Conservation (phyloP, 345 rosid genomes). For the Camelina hispida region DNA sequence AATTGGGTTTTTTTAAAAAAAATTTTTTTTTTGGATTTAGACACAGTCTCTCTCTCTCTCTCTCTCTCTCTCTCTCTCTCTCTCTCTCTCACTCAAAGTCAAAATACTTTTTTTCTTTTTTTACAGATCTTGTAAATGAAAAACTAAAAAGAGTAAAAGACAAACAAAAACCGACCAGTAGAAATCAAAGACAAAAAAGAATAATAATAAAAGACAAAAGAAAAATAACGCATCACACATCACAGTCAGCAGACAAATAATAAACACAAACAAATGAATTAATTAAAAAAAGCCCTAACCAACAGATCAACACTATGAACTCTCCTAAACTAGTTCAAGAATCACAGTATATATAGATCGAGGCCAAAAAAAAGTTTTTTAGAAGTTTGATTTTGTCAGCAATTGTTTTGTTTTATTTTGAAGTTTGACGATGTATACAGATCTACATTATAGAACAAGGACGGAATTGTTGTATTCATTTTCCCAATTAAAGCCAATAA, state of each 20-base stretch:
- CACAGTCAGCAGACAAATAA: no score
- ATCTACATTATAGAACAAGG: neutral
- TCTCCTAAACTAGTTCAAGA: slow-evolving; percentile 14
- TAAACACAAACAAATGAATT: neutral
- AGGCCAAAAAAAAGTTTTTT: neutral
- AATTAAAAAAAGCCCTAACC: neutral
- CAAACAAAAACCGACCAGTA: no score
- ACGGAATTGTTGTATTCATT: neutral
- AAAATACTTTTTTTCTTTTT: neutral
- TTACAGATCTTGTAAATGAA: no score
- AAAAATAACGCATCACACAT: no score
- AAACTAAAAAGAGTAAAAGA: no score
- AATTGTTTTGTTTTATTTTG: neutral
- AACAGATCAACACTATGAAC: slow-evolving; percentile 4
- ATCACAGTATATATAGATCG: neutral
- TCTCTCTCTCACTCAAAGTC: no score
- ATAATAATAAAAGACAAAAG: no score
- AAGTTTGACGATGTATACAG: neutral
- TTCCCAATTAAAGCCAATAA: neutral
- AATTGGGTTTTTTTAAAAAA: neutral
- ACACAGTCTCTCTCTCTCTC: neutral
- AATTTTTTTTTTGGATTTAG: slow-evolving; percentile 2
- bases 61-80: no score
- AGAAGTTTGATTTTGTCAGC: neutral
- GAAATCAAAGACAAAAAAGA: no score